Evolutionary conservation across 805 yeast species (phyloP), one percentile per base, ranked within the genome.

Genomic region (Wickerhamomyces pijperi): DNA sequence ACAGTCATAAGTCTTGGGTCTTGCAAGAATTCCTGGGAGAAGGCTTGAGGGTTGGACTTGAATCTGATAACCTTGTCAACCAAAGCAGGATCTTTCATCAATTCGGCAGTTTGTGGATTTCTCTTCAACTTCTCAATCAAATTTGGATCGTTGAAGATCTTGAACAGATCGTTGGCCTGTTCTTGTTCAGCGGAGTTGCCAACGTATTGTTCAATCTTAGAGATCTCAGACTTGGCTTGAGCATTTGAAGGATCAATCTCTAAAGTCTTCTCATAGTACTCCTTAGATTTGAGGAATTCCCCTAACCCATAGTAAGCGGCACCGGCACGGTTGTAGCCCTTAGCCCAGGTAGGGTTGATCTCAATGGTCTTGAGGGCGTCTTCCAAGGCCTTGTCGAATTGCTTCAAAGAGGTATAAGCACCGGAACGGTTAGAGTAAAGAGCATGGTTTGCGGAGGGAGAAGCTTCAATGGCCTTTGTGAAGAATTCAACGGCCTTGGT

Each of bases 351-450:
- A 14, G 87, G 79, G 47, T 83, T 85, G 62, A 87, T 77, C 52
- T 74, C 71, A 39, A 82, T 78, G 63, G 95, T 82, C 54, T 82
- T 75, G 42, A 83, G 63, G 15, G 97, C 98, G 60, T 92, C 98
- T 35, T 68, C 65, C 43, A 86, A 67, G 3, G 97, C 98, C 43
- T 78, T 65, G 18, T 59, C 59, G 54, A 78, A 92, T 51, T 87
- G 65, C 54, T 77, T 76, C 64, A 78, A 62, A 6, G 96, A 84
- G 4, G 97, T 82, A 54, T 80, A 80, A 41, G 86, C 74, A 13
- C 95, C 98, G 11, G 97, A 88, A 60, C 98, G 78, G 67, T 92
- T 92, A 37, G 97, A 87, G 59, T 68, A 88, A 39, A 92, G 69
- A 15, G 92, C 97, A 58, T 90, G 97, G 61, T 90, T 92, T 46